Evolutionary conservation across 2,329 filamentous ascomycete species (phyloP).

Genomic region (Echinosphaeria canescens): DNA sequence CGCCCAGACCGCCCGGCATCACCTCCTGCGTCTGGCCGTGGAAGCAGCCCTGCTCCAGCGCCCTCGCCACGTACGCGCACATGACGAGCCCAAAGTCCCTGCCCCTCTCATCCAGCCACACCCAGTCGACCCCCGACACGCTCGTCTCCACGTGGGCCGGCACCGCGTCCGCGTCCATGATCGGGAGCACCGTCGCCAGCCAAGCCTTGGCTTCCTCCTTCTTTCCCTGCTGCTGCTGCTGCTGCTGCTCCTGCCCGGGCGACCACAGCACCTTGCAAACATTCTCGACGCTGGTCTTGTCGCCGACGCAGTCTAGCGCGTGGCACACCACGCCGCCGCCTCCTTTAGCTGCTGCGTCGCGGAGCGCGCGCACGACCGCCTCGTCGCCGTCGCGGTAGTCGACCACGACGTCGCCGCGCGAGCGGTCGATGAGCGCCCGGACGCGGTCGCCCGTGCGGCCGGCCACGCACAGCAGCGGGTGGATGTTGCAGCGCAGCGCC

Average conservation of each 20-base stretch:
- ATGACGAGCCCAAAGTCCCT: slow-evolving; percentile 12
- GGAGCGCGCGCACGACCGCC: slow-evolving; percentile 20
- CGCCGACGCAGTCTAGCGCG: slow-evolving; percentile 34
- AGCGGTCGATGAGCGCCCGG: slow-evolving; percentile 23
- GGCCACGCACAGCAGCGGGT: slow-evolving; percentile 38
- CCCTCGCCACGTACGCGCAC: slow-evolving; percentile 13
- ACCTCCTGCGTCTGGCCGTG: slow-evolving; percentile 25
- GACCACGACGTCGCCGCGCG: slow-evolving; percentile 31
- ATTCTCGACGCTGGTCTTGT: slow-evolving; percentile 23
- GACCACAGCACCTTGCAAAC: slow-evolving; percentile 20
- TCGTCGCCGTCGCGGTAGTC: slow-evolving; percentile 38
- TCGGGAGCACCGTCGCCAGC: slow-evolving; percentile 16
- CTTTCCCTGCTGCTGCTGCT: slow-evolving; percentile 5
- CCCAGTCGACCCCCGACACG: slow-evolving; percentile 9
- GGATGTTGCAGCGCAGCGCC: slow-evolving; percentile 28
- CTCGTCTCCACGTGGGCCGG: slow-evolving; percentile 6
- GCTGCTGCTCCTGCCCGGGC: slow-evolving; percentile 5
- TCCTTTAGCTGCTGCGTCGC: slow-evolving; percentile 17
- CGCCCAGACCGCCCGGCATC: slow-evolving; percentile 27
- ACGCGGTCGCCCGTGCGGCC: slow-evolving; percentile 28
- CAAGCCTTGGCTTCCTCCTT: too few species aligned
- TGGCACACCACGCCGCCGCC: slow-evolving; percentile 17
- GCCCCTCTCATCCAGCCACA: slow-evolving; percentile 10
- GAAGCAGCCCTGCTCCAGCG: slow-evolving; percentile 24
- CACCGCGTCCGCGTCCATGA: slow-evolving; percentile 7